These are phyloP conservation scores for Geotrichum klebahnii DNA, from an alignment of 1,139 yeast genomes.

Conservation along the genomic window DNA sequence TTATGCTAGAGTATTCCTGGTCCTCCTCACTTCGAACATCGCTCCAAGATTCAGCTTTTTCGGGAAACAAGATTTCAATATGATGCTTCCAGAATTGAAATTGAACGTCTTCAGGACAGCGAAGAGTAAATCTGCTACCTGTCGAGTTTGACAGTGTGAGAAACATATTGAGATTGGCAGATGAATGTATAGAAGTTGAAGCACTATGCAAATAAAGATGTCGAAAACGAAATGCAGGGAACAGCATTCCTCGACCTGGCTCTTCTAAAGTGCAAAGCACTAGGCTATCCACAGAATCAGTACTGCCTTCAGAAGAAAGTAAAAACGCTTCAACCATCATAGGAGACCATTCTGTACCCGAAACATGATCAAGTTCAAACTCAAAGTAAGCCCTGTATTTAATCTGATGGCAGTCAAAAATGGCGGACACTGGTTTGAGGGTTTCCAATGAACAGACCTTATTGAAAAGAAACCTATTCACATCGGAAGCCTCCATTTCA, in stretches of 20 bases:
- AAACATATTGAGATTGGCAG: constrained; percentile 5
- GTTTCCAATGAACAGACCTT: constrained; percentile 34
- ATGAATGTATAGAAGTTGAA: not conserved
- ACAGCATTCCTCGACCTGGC: constrained; percentile 39
- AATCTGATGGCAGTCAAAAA: constrained; percentile 34
- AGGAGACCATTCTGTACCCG: constrained; percentile 22
- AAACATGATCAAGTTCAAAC: constrained; percentile 31
- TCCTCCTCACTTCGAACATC: not conserved
- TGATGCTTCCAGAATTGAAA: constrained; percentile 11
- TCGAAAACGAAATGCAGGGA: constrained; percentile 37
- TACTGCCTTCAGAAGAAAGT: constrained; percentile 30
- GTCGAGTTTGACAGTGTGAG: constrained; percentile 6
- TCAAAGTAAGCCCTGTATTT: constrained; percentile 38
- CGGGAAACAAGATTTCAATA: constrained; percentile 8
- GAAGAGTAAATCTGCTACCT: constrained; percentile 11
- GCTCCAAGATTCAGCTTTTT: not conserved
- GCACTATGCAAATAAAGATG: constrained; percentile 32
- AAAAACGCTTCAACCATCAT: constrained; percentile 26
- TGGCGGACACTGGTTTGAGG: constrained; percentile 31
- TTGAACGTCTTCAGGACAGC: constrained; percentile 7
- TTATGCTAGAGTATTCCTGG: constrained; percentile 2
- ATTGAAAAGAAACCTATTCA: constrained; percentile 33
- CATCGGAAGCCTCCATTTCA: constrained; percentile 29
- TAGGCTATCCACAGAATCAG: constrained; percentile 27
- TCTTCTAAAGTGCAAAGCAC: constrained; percentile 40